These are phyloP conservation scores for Leccinum disarticulatum DNA, from an alignment of 768 basidiomycete species.

Conservation along the genomic window DNA sequence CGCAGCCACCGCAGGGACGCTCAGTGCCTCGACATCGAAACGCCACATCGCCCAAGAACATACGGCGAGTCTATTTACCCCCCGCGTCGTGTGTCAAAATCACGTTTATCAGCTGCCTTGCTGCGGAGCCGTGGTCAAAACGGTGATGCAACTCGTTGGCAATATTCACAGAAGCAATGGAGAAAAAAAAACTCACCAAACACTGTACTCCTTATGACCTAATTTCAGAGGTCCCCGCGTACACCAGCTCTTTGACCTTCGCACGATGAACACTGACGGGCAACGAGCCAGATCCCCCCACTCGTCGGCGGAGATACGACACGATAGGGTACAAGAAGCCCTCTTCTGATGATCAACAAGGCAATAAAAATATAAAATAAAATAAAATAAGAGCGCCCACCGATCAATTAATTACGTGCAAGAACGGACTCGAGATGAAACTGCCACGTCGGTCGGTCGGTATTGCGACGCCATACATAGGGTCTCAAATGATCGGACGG, in stretches of 20 bases:
- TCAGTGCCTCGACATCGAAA: conserved; percentile 1
- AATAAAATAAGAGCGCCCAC: not conserved
- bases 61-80: conserved; percentile 3
- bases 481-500: not conserved
- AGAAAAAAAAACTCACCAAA: not conserved
- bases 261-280: not conserved
- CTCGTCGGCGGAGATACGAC: conserved; percentile 20
- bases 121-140: not conserved
- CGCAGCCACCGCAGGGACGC: conserved; percentile 27
- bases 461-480: not conserved
- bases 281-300: conserved; percentile 8
- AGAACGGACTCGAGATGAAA: not conserved
- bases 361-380: not conserved
- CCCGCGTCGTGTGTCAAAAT: conserved; percentile 8
- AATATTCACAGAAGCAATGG: not conserved
- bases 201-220: not conserved
- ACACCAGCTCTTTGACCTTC: not conserved
- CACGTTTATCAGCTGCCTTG: conserved; percentile 1
- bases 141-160: not conserved
- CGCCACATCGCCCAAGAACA: conserved; percentile 13
- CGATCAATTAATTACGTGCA: not conserved
- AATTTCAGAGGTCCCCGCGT: not conserved
- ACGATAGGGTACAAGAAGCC: conserved; percentile 1
- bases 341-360: not conserved
- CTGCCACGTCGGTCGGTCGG: not conserved